Evolutionary conservation across 2,329 filamentous ascomycete species (phyloP).

Genomic region (Onygena corvina): DNA sequence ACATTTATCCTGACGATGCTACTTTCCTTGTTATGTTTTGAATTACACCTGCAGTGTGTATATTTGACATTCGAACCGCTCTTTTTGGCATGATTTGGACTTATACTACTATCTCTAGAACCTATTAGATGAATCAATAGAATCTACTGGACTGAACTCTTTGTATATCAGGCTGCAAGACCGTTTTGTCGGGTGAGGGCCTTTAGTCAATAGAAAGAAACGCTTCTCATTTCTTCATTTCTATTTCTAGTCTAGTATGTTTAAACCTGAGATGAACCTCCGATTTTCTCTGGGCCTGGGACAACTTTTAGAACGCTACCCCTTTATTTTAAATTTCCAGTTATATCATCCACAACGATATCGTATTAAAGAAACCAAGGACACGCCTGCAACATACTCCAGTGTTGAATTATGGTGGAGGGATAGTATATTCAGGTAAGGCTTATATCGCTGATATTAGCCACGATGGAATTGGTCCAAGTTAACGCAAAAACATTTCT

Average conservation of each 20-base stretch:
- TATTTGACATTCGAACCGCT: background rate
- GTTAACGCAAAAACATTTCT: background rate
- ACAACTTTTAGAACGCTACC: conserved; percentile 6
- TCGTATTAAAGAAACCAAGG: conserved; percentile 3
- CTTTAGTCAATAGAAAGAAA: background rate
- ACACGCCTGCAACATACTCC: background rate
- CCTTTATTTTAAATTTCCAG: background rate
- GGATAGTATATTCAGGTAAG: background rate
- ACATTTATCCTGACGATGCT: too few species aligned
- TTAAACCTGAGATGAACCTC: background rate
- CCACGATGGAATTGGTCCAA: background rate
- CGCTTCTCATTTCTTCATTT: background rate
- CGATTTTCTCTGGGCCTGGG: background rate
- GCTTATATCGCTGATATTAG: background rate
- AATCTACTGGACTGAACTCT: too few species aligned
- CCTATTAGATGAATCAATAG: background rate
- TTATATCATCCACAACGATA: conserved; percentile 2
- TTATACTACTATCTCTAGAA: background rate
- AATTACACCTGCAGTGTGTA: background rate
- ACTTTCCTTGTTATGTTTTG: background rate
- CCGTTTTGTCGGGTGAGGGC: too few species aligned
- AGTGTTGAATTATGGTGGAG: background rate
- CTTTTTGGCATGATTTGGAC: background rate
- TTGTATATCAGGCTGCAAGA: too few species aligned
- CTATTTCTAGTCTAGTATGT: conserved; percentile 1